Base-by-base conservation (phyloP, 257 asterid species). In the Scutellaria baicalensis region DNA sequence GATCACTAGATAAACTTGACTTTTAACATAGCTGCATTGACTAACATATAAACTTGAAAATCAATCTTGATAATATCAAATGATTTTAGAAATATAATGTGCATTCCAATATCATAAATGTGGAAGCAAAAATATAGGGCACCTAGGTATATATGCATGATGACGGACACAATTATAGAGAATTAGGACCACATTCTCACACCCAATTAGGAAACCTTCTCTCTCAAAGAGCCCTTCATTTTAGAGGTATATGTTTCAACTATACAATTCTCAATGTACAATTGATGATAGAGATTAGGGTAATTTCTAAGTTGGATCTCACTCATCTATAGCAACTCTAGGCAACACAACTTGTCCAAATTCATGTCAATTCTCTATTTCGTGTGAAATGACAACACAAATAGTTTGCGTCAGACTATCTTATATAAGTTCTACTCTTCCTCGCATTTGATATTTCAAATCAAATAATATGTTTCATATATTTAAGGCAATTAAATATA, bases 131-230 rank as follows among this genome's bases (percentile, higher is more conserved):
- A 31, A 6, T 56, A n/a, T 56, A n/a, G 68, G 35, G 14, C 57
- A 18, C 6, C 49, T 13, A 62, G 11, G 38, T 71, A 21, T 8
- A n/a, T 2, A 5, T 48, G 68, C 18, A 50, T 49, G 39, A 27
- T 59, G 16, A 12, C 33, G 47, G 71, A 61, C 79, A 61, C 79
- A 61, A 44, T 61, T 51, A 69, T 20, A 69, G 67, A 69, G 80
- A 60, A 69, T 13, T 54, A 62, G 80, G 80, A 69, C 80, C 76
- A 63, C 80, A 54, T 3, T 51, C 31, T 35, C 45, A 62, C 44
- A 23, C 54, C 76, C 45, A 62, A 55, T 54, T 62, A 75, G 80
- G 80, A 75, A 75, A 75, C 45, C 42, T 69, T 57, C 47, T 45
- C n/a, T 63, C 27, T 45, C 56, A 14, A 21, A 18, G 67, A 69